Evolutionary conservation across 176 grass and related monocot genomes (phyloP).

Genomic region (Ensete ventricosum): DNA sequence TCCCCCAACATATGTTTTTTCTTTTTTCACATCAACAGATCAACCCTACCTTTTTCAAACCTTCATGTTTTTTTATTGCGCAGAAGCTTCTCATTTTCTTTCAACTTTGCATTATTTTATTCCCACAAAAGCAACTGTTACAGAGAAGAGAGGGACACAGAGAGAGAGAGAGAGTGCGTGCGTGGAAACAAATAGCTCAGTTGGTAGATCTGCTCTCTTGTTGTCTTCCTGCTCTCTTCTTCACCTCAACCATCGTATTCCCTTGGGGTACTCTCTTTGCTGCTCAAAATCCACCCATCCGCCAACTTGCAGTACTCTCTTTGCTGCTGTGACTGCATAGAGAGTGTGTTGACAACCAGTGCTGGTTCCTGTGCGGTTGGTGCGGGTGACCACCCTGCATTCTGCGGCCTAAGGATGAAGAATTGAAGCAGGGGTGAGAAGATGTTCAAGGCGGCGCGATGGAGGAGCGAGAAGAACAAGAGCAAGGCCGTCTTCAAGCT

Average conservation of each 20-base stretch:
- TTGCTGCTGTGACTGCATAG: neutral
- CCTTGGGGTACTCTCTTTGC: too few species aligned
- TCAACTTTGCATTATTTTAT: neutral
- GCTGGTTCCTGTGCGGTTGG: neutral
- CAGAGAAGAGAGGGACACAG: neutral
- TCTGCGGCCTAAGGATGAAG: neutral
- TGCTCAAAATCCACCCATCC: neutral
- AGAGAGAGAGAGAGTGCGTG: neutral
- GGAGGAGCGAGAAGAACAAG: constrained; percentile 74
- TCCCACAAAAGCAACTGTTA: neutral
- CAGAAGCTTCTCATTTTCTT: constrained; percentile 4
- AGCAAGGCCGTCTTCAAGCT: constrained; percentile 88
- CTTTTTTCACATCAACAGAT: neutral
- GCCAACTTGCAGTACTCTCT: neutral
- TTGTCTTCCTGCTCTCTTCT: neutral
- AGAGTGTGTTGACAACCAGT: too few species aligned
- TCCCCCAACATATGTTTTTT: neutral
- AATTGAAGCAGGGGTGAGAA: constrained; percentile 17
- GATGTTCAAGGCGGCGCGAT: constrained; percentile 82
- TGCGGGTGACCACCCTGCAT: constrained; percentile 1
- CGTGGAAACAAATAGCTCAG: neutral
- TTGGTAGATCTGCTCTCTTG: neutral
- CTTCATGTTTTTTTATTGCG: neutral
- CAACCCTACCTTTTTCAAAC: neutral
- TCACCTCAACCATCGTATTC: too few species aligned